phyloP scores from a whole-genome alignment of 495 filamentous ascomycete species.

The Penicillium argentinense region DNA sequence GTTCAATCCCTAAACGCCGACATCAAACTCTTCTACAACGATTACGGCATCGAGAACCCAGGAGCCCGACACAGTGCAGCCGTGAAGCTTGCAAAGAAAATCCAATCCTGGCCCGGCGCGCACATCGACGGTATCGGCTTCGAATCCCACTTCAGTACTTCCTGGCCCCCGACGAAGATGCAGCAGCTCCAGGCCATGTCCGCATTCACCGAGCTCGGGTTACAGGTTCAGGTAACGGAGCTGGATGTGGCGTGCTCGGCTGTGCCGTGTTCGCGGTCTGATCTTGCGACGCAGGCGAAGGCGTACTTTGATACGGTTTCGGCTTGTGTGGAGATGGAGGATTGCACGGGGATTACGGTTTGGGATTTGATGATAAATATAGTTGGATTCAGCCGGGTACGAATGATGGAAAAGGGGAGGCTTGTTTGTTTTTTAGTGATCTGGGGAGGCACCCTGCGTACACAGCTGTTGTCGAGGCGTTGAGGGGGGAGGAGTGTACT shows the following conservation, averaged over 20 bases:
- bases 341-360: neutral
- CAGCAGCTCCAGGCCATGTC: neutral
- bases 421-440: neutral
- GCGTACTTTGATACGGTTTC: neutral
- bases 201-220: neutral
- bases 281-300: neutral
- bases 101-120: neutral
- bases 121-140: neutral
- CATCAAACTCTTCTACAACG: neutral
- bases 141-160: neutral
- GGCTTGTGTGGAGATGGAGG: neutral
- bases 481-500: neutral
- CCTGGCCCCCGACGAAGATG: neutral
- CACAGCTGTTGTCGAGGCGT: neutral
- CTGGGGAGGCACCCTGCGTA: neutral
- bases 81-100: neutral
- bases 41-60: neutral
- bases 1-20: neutral
- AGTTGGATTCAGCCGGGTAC: neutral
- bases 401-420: neutral
- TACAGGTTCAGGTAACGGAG: neutral
- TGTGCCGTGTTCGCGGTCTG: neutral
- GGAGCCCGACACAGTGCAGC: neutral
- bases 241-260: neutral
- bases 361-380: slow-evolving; percentile 1